Base-by-base conservation (phyloP, 257 asterid species). In the Ligustrum vulgare region DNA sequence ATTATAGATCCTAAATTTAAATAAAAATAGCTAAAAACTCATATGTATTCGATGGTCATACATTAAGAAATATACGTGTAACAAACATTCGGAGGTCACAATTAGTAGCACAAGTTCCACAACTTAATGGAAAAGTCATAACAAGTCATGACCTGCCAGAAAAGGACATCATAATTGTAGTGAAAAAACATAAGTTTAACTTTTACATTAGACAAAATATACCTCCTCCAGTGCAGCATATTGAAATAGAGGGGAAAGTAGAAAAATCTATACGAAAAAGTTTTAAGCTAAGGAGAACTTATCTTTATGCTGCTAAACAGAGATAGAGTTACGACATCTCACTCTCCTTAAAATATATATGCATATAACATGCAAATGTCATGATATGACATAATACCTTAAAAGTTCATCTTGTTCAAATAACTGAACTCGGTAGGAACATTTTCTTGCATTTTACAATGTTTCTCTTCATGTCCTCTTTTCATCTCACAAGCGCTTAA, bases 201-300 rank as follows among this genome's bases (percentile, higher is more conserved):
- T 3, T 20, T 63, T 51, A 63, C 12, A 45, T 7, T 13, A 23
- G 33, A 43, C 16, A 66, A 67, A 66, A 79, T 22, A 11, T 82
- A 93, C 99, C 97, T 93, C 98, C 84, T 95, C 98, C 34, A 98
- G 99, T 4, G 98, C 86, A 71, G 99, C 87, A 85, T 95, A 95
- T 66, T 91, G 84, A 82, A 90, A 95, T 76, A 95, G n/a, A n/a
- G n/a, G n/a, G 25, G 7, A 51, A 51, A 51, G 47, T n/a, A 51
- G 62, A n/a, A 51, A 51, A 51, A 51, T n/a, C 62, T 51, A 16
- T 4, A 51, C 28, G n/a, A 51, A 51, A 51, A 6, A n/a, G n/a
- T 8, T 18, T 25, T 51, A 51, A 51, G 3, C n/a, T n/a, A 6
- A n/a, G n/a, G n/a, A 51, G 11, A 25, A 51, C 0, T 1, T n/a